Percentiles rank a stretch among this genome's conserved stretches.
phyloP scores from a whole-genome alignment of 2,329 filamentous ascomycete genomes.

The Aureobasidium lini region DNA sequence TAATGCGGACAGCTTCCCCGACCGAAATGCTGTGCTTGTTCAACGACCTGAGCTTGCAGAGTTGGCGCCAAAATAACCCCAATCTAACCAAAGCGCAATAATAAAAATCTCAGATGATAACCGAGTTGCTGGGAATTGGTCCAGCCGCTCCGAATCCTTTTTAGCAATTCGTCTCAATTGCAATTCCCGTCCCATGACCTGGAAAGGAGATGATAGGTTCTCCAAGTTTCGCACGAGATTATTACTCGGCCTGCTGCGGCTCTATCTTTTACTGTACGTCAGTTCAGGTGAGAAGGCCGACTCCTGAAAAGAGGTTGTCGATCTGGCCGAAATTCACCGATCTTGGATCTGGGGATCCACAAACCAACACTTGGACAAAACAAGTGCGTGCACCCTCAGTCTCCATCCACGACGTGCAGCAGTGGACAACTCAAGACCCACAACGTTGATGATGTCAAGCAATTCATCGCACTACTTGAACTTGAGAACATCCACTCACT shows the following conservation, averaged over 20 bases:
- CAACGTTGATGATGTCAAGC: conserved; percentile 1
- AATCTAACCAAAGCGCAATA: background rate
- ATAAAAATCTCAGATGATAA: conserved; percentile 4
- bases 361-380: background rate
- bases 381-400: background rate
- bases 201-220: background rate
- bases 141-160: background rate
- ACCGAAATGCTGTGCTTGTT: conserved; percentile 9
- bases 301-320: background rate
- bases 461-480: background rate
- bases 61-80: conserved; percentile 5
- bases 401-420: background rate
- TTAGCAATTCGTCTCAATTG: background rate
- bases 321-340: background rate
- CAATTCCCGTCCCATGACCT: background rate
- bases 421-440: background rate
- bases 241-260: background rate
- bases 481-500: background rate
- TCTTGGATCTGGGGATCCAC: conserved; percentile 5
- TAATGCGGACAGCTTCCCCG: conserved; percentile 6
- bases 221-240: conserved; percentile 5
- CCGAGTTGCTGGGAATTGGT: conserved; percentile 9
- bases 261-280: background rate
- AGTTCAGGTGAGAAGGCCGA: background rate
- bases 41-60: conserved; percentile 1